Evolutionary conservation across 345 rosid genomes (phyloP), one percentile per base, ranked within the genome.

Genomic region (Iberis pinnata): DNA sequence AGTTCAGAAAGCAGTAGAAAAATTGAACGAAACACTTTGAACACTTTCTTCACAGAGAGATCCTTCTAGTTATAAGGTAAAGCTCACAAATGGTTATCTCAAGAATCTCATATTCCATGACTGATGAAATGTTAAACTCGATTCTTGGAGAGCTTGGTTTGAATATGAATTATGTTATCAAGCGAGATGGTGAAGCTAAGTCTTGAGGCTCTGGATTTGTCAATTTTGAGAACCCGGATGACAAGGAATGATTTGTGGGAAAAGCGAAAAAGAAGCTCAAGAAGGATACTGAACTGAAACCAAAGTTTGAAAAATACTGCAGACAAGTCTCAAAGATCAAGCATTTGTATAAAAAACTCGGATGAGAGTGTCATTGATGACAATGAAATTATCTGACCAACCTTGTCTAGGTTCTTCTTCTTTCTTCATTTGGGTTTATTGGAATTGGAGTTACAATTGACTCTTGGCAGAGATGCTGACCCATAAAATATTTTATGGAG

Each of bases 141-240:
- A 43, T 50, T 51, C 87, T 90, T 75, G 89, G 89, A 44, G 95
- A 83, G 47, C 83, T 70, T 48, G 96, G 98, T 49, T 13, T 70
- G 15, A 82, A 86, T 32, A 82, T 89, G 1, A 87, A 95, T 56
- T 76, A 76, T 59, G 89, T 81, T 19, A 80, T 90, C 54, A 90
- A 84, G 89, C 80, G 81, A 71, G 98, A 87, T 68, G 84, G 66
- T 5, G 92, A 82, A 49, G 96, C 92, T n/a, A 87, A 84, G 64
- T 81, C 98, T n/a, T 82, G 61, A 63, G 76, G 95, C 71, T 90
- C 87, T 79, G 96, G 98, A 58, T 90, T 90, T 71, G 95, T 87
- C 25, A 90, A 90, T 61, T 90, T 77, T 57, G 93, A 90, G 64
- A 71, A 72, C 74, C 46, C 76, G 4, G 93, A 83, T 5, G 96